Conservation (phyloP, 2,329 filamentous ascomycete genomes). For the Colletotrichum chlorophyti region DNA sequence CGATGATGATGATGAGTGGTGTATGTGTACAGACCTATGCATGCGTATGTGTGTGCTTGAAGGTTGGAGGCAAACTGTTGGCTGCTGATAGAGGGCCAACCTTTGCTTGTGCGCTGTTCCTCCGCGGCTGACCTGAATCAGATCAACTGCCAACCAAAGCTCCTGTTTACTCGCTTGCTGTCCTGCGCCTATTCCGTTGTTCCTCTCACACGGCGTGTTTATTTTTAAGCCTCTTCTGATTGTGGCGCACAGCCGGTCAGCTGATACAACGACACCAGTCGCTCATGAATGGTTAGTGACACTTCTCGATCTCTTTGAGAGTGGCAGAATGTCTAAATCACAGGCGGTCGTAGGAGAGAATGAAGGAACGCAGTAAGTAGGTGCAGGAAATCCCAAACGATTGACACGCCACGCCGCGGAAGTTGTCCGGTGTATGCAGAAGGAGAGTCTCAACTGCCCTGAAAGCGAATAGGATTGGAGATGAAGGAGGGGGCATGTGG, state of each 20-base stretch:
- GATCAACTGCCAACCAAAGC: background rate
- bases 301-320: too few relatives aligned
- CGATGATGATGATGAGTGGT: background rate
- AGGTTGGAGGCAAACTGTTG: too few relatives aligned
- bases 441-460: background rate
- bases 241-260: background rate
- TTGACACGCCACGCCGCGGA: constrained; percentile 14
- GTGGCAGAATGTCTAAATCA: too few relatives aligned
- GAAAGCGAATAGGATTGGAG: background rate
- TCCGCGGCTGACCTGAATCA: too few relatives aligned
- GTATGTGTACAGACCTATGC: too few relatives aligned
- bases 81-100: too few relatives aligned
- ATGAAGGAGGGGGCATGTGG: background rate
- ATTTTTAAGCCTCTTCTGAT: constrained; percentile 8
- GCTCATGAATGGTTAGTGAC: too few relatives aligned
- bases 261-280: background rate
- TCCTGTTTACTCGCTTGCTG: background rate
- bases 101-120: background rate
- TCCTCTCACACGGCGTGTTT: background rate
- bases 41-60: too few relatives aligned
- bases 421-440: constrained; percentile 1
- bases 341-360: too few relatives aligned
- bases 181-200: constrained; percentile 3
- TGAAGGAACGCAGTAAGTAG: background rate
- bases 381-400: background rate